Evolutionary conservation across 1,284 basidiomycete genomes (phyloP).

Genomic region (Pyrrhoderma lamaoense): DNA sequence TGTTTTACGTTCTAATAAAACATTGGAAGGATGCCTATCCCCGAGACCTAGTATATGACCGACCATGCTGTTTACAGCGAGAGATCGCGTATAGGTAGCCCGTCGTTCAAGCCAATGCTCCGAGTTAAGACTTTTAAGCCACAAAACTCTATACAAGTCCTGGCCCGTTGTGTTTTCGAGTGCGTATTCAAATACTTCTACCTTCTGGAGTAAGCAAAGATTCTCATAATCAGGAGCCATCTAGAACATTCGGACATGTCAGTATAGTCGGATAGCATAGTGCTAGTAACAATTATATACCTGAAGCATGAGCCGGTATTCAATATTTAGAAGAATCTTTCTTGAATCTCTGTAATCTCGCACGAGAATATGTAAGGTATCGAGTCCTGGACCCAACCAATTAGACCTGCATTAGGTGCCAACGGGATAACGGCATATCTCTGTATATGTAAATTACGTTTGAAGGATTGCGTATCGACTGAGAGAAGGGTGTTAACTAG

Average conservation of each 20-base stretch:
- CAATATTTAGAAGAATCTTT: conserved; percentile 96
- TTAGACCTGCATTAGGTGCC: conserved; percentile 91
- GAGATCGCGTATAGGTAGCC: conserved; percentile 92
- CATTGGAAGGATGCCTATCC: conserved; percentile 97
- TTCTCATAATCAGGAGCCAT: conserved; percentile 99
- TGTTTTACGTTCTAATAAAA: conserved; percentile 86
- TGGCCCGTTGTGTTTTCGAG: conserved; percentile 98
- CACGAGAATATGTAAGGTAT: conserved; percentile 97
- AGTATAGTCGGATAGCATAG: too few species aligned
- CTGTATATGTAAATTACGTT: conserved; percentile 92
- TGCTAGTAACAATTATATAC: conserved; percentile 33
- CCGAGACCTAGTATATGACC: conserved; percentile 97
- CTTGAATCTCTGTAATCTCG: conserved; percentile 91
- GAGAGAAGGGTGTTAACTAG: conserved; percentile 94
- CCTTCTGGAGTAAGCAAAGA: conserved; percentile 91
- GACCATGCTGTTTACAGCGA: conserved; percentile 95
- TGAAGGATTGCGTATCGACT: conserved; percentile 92
- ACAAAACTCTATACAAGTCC: conserved; percentile 96
- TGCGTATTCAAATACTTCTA: conserved; percentile 99
- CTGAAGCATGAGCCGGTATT: conserved; percentile 97
- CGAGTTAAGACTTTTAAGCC: conserved; percentile 92
- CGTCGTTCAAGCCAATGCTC: conserved; percentile 98
- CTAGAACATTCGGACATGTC: conserved; percentile 33
- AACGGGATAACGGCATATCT: conserved; percentile 92
- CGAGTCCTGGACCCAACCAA: conserved; percentile 96